phyloP scores from a whole-genome alignment of 768 basidiomycete species.

The Collybia sp. region DNA sequence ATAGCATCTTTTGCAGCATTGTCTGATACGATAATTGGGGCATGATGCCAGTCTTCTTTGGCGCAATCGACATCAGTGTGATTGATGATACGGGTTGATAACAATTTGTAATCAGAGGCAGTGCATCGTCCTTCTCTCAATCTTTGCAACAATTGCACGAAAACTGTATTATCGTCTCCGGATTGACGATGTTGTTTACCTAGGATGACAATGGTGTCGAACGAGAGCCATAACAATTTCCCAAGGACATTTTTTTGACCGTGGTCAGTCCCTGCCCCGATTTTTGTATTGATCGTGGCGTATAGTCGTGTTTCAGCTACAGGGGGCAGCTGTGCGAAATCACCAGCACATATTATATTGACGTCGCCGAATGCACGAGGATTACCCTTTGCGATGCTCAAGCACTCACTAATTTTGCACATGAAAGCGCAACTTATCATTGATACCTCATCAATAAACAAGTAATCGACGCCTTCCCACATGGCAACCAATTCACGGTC shows the following conservation, averaged over 20 bases:
- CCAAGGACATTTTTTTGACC: conserved; percentile 19
- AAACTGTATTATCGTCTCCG: conserved; percentile 14
- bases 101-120: conserved; percentile 13
- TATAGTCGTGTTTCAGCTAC: conserved; percentile 21
- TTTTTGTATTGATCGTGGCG: conserved; percentile 6
- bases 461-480: too few species aligned
- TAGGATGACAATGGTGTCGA: conserved; percentile 24
- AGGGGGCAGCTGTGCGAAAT: conserved; percentile 37
- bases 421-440: too few species aligned
- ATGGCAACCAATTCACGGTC: too few species aligned
- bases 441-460: too few species aligned
- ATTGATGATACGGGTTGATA: conserved; percentile 9
- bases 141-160: conserved; percentile 13
- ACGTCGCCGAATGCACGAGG: conserved; percentile 37
- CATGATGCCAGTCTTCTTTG: conserved; percentile 16
- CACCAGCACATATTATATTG: too few species aligned
- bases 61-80: not conserved
- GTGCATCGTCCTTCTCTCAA: conserved; percentile 26
- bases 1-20: conserved; percentile 30
- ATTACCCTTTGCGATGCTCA: too few species aligned
- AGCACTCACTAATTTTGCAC: too few species aligned
- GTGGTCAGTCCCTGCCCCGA: not conserved
- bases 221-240: conserved; percentile 25
- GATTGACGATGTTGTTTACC: conserved; percentile 20
- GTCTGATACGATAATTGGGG: too few species aligned